Conservation (phyloP, 352 stramenopile genomes). For the Albugo laibachii region DNA sequence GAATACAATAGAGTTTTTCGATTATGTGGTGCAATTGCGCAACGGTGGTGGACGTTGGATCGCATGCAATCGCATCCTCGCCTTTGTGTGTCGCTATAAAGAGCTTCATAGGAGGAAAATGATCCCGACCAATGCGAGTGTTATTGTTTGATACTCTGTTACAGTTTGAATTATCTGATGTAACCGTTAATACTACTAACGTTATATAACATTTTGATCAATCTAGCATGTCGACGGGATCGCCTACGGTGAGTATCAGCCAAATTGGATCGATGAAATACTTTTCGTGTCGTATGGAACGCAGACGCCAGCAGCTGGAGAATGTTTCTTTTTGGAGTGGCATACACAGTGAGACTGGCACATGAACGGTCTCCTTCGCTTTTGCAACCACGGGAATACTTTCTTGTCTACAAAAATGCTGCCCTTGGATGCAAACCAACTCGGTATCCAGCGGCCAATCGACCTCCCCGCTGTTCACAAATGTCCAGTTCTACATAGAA, state of each 20-base stretch:
- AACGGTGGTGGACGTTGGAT: too few relatives aligned
- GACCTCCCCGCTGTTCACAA: slow-evolving; percentile 37
- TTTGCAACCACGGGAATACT: slow-evolving; percentile 24
- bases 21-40: too few relatives aligned
- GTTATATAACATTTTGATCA: too few relatives aligned
- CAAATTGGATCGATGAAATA: slow-evolving; percentile 67
- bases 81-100: too few relatives aligned
- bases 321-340: slow-evolving; percentile 32
- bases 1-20: too few relatives aligned
- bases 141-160: too few relatives aligned
- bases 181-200: too few relatives aligned
- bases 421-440: slow-evolving; percentile 46
- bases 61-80: too few relatives aligned
- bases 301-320: slow-evolving; percentile 55
- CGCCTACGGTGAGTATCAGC: slow-evolving; percentile 46
- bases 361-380: slow-evolving; percentile 32
- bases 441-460: slow-evolving; percentile 36
- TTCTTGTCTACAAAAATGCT: slow-evolving; percentile 32
- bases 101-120: too few relatives aligned
- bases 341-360: slow-evolving; percentile 32
- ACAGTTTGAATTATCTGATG: too few relatives aligned
- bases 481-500: slow-evolving; percentile 39
- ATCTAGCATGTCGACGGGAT: too few relatives aligned
- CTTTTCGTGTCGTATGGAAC: slow-evolving; percentile 15
- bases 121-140: too few relatives aligned